A percentile compares a stretch with the other conserved stretches of the same genome.
Conservation (phyloP, 2,329 filamentous ascomycete genomes). For the Aspergillus tamarii region DNA sequence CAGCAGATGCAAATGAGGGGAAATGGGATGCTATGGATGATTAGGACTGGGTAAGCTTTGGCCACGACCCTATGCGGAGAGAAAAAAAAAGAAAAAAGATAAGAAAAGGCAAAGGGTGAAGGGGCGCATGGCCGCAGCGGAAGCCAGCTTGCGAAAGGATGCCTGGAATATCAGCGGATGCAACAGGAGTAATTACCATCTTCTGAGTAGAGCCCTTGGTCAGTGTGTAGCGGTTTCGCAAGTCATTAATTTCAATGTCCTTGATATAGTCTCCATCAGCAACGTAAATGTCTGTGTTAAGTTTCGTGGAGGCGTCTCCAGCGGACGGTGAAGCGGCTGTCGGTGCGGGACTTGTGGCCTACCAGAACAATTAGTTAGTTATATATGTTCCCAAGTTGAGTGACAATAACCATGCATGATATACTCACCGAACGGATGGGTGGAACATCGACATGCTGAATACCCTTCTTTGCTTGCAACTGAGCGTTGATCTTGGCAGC, state of each 20-base stretch:
- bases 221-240: constrained; percentile 94
- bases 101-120: constrained; percentile 39
- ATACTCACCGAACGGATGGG: constrained; percentile 67
- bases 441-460: constrained; percentile 87
- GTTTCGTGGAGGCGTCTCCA: constrained; percentile 56
- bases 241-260: constrained; percentile 97
- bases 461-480: constrained; percentile 82
- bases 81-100: constrained; percentile 31
- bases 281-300: constrained; percentile 89
- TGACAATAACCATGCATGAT: background rate
- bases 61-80: constrained; percentile 57
- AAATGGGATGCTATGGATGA: constrained; percentile 58
- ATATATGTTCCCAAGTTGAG: background rate
- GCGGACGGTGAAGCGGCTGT: constrained; percentile 59
- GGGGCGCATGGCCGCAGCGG: constrained; percentile 40
- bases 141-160: constrained; percentile 41
- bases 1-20: constrained; percentile 88
- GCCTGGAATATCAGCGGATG: constrained; percentile 68
- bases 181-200: constrained; percentile 92
- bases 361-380: constrained; percentile 14
- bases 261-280: constrained; percentile 98
- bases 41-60: constrained; percentile 69
- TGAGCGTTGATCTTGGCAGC: constrained; percentile 86
- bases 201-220: constrained; percentile 97
- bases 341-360: constrained; percentile 54